These are phyloP conservation scores for Geotrichum histeridarum DNA, from an alignment of 1,139 yeast genomes.

Conservation along the genomic window DNA sequence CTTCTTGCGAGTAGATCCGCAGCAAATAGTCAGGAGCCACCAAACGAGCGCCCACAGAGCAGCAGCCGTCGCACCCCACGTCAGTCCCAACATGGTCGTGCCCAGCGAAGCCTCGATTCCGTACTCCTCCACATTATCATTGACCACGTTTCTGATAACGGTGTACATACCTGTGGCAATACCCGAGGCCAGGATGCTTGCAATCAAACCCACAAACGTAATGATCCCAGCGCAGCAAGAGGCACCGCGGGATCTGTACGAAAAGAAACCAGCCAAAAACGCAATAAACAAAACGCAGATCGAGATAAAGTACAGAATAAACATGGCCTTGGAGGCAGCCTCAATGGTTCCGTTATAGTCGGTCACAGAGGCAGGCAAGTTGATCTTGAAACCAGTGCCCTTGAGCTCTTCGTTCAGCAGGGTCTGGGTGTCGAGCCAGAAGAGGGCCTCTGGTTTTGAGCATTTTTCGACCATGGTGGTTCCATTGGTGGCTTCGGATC, in stretches of 20 bases:
- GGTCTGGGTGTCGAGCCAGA: slow-evolving; percentile 57
- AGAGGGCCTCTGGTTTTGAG: slow-evolving; percentile 42
- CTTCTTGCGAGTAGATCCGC: slow-evolving; percentile 35
- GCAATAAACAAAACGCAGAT: slow-evolving; percentile 42
- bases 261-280: slow-evolving; percentile 40
- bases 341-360: slow-evolving; percentile 37
- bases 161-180: slow-evolving; percentile 44
- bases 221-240: slow-evolving; percentile 36
- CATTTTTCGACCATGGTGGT: slow-evolving; percentile 40
- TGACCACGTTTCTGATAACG: slow-evolving; percentile 40
- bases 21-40: slow-evolving; percentile 43
- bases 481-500: slow-evolving; percentile 35
- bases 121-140: slow-evolving; percentile 33
- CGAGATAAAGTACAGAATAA: slow-evolving; percentile 46
- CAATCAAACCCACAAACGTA: slow-evolving; percentile 27
- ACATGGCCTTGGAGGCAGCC: slow-evolving; percentile 44
- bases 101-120: slow-evolving; percentile 43
- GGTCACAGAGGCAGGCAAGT: slow-evolving; percentile 21
- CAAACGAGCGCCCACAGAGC: slow-evolving; percentile 39
- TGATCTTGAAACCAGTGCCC: slow-evolving; percentile 27
- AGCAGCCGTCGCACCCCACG: slow-evolving; percentile 46
- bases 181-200: slow-evolving; percentile 37
- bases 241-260: slow-evolving; percentile 38
- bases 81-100: slow-evolving; percentile 38
- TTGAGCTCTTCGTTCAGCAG: slow-evolving; percentile 45